Percentiles rank a stretch among this genome's conserved stretches.
Conservation (phyloP, 768 basidiomycete species). For the Macrolepiota albuminosa region DNA sequence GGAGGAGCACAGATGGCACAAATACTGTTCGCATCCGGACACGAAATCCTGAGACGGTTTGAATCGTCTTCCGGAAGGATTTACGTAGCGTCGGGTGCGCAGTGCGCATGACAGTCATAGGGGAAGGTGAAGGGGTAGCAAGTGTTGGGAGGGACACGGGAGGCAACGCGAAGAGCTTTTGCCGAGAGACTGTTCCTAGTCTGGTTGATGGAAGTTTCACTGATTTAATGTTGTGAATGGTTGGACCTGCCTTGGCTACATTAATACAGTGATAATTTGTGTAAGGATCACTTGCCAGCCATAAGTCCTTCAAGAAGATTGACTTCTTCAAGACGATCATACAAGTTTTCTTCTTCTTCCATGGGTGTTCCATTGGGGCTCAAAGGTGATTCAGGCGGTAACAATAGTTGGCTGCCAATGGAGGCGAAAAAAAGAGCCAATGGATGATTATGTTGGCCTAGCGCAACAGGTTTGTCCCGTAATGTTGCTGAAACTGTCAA, state of each 20-base stretch:
- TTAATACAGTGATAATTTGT: background rate
- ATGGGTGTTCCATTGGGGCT: conserved; percentile 23
- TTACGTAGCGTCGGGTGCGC: conserved; percentile 74
- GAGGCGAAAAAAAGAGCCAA: conserved; percentile 35
- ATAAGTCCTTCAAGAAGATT: conserved; percentile 53
- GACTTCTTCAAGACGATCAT: conserved; percentile 55
- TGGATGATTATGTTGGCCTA: conserved; percentile 38
- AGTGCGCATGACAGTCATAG: conserved; percentile 41
- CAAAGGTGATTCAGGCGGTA: conserved; percentile 29
- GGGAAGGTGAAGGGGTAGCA: conserved; percentile 41
- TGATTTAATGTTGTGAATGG: conserved; percentile 28
- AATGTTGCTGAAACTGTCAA: conserved; percentile 83
- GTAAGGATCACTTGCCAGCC: conserved; percentile 39
- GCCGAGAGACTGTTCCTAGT: conserved; percentile 63
- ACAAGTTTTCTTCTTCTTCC: conserved; percentile 31
- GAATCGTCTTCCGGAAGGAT: conserved; percentile 76
- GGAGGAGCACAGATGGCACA: conserved; percentile 77
- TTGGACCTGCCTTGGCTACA: conserved; percentile 34
- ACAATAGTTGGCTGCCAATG: conserved; percentile 29
- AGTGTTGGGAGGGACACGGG: conserved; percentile 41
- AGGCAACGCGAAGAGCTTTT: conserved; percentile 60
- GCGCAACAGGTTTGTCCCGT: conserved; percentile 66
- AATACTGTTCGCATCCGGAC: conserved; percentile 95
- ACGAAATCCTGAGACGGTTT: conserved; percentile 77
- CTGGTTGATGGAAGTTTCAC: conserved; percentile 65